Base-by-base conservation (phyloP, 2,329 filamentous ascomycete genomes). In the Mycogone perniciosa region DNA sequence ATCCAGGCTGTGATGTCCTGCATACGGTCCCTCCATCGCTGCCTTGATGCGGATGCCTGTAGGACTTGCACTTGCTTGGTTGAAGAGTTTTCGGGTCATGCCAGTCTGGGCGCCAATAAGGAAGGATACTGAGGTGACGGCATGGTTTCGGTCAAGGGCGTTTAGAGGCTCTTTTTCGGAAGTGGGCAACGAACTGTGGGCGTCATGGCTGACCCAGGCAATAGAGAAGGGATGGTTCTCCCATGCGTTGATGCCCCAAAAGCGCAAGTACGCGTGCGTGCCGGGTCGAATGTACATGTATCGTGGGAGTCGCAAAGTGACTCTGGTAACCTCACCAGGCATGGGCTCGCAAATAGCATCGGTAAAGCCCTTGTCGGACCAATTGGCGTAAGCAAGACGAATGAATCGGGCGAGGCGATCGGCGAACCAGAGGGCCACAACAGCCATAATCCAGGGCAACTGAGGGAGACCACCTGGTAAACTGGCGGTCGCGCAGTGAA, bases 21-120 rank as follows among this genome's bases (percentile, higher is more conserved):
- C 85, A 65, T 97, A 97, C 1, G 93, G 92, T 0, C 93, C 93
- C 71, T 97, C 93, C 54, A 95, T 82, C 52, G 88, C 82, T 33
- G 89, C 90, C 52, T 76, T 79, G 50, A 91, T 74, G 8, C 76
- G 76, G 54, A 91, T 72, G 10, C 76, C 75, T 31, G 72, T 74
- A 27, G 70, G 67, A n/a, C 75, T 72, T 31, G 71, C 68, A 51
- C 76, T 73, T 6, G 88, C 89, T 53, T 77, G 81, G 60, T 87
- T 75, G 73, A 82, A 95, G 3, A 97, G 81, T 60, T 83, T 83
- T 61, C 89, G 82, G 6, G 93, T 97, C 71, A 96, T 86, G 31
- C 92, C 92, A 0, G 86, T 91, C 54, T 93, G 87, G 30, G 90
- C 88, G 55, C 89, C 88, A 59, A 96, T 85, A 60, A 97, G 76